phyloP scores from a whole-genome alignment of 306 rosid genomes.

The Begonia fuchsioides region DNA sequence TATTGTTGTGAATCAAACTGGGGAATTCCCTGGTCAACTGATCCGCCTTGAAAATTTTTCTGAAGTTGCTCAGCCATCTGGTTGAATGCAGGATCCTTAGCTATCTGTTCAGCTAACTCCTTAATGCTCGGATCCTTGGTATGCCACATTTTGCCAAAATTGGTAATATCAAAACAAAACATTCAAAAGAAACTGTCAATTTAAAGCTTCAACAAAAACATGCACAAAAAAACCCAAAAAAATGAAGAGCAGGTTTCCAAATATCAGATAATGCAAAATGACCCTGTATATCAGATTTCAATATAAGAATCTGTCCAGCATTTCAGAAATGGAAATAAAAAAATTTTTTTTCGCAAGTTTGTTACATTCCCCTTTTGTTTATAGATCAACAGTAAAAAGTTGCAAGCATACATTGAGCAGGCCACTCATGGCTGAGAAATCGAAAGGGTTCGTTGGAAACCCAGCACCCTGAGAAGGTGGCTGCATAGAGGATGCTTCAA shows the following conservation, averaged over 20 bases:
- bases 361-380: too few species aligned
- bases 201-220: too few species aligned
- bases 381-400: background rate
- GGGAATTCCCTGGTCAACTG: conserved; percentile 53
- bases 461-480: conserved; percentile 42
- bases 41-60: conserved; percentile 61
- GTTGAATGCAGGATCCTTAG: conserved; percentile 88
- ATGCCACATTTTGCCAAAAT: conserved; percentile 4
- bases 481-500: conserved; percentile 40
- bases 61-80: conserved; percentile 99
- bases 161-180: too few species aligned
- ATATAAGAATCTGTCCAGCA: too few species aligned
- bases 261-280: too few species aligned
- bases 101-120: conserved; percentile 91
- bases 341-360: too few species aligned
- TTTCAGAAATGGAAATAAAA: too few species aligned
- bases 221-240: too few species aligned
- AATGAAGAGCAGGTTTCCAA: too few species aligned
- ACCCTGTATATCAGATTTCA: too few species aligned
- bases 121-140: conserved; percentile 77
- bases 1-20: conserved; percentile 83
- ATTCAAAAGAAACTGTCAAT: too few species aligned
- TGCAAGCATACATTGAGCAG: conserved; percentile 64
- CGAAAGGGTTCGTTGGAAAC: conserved; percentile 61
- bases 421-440: conserved; percentile 91